phyloP scores from a whole-genome alignment of 2,329 filamentous ascomycete genomes.

The Penicillium sp. region DNA sequence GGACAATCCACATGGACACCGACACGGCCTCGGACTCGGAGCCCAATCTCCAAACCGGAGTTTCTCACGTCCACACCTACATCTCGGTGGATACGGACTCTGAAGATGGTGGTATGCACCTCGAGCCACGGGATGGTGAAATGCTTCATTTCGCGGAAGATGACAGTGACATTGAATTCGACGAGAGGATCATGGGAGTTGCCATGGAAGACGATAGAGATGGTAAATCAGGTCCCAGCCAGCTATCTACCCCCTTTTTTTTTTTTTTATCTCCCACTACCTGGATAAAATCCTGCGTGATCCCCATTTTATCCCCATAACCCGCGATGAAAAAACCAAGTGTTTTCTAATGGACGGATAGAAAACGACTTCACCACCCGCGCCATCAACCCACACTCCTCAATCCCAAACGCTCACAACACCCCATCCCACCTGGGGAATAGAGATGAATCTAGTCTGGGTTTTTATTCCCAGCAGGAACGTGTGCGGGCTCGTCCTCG shows the following conservation, averaged over 20 bases:
- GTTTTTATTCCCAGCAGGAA: neutral
- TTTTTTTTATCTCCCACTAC: too few relatives aligned
- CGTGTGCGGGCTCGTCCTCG: neutral
- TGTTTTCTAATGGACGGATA: neutral
- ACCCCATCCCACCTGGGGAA: constrained; percentile 25
- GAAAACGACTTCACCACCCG: constrained; percentile 10
- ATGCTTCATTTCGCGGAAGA: constrained; percentile 9
- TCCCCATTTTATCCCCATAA: too few relatives aligned
- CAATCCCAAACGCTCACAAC: constrained; percentile 16
- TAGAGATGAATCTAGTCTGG: constrained; percentile 16
- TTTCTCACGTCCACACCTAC: neutral
- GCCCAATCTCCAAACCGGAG: neutral
- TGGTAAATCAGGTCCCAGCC: constrained; percentile 10
- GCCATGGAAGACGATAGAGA: constrained; percentile 9
- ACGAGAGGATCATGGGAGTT: constrained; percentile 6
- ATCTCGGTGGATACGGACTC: constrained; percentile 23
- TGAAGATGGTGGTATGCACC: constrained; percentile 32
- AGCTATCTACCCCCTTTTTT: too few relatives aligned
- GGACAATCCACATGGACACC: constrained; percentile 20
- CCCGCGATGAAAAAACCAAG: neutral
- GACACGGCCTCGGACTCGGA: constrained; percentile 19
- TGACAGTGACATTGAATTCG: constrained; percentile 15
- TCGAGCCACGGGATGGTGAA: constrained; percentile 22
- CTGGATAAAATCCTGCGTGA: too few relatives aligned
- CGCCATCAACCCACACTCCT: constrained; percentile 11